Evolutionary conservation across 352 stramenopile genomes (phyloP), one percentile per base, ranked within the genome.

Genomic region (Globisporangium spiculum): DNA sequence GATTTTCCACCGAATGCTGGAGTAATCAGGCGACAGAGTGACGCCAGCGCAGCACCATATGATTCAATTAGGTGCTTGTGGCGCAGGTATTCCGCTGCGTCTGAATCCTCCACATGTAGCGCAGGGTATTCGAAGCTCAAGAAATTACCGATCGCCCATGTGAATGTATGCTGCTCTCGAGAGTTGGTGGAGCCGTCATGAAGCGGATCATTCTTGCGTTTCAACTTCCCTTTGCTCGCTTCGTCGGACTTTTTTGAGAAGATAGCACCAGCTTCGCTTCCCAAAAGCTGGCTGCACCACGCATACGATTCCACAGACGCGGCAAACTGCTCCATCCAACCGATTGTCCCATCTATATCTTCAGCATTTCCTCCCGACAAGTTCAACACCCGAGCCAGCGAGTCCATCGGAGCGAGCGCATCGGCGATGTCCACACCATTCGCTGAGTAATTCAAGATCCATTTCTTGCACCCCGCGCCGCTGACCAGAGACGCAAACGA

Each of bases 241-340:
- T 50, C 27, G 18, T 34, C 1, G 30, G 38, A 7, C 18, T 16
- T 14, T 8, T 52, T n/a, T 34, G 59, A 56, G 54, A 86, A 63
- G 32, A 83, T 62, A 14, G 8, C 32, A 18, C 59, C 58, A 10
- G 74, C 63, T 3, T 80, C 70, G 7, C 76, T 72, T 22, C 74
- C 82, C 16, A 93, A 67, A 2, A 91, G 62, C 22, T 78, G 68
- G 16, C 72, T 68, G 60, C 71, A 88, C 86, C 86, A 93, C 24
- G 70, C 63, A 44, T 78, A 91, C 50, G 72, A 82, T 24, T 92
- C 83, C 12, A 83, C 57, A 18, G 82, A 91, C 4, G 83, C 86
- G 54, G 72, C 74, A 38, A 93, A 66, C 32, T 90, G 82, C 46
- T 90, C 74, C 57, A 91, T 71, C 86, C 86, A 93, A n/a, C 79